Percentiles rank a stretch among this genome's conserved stretches.
phyloP scores from a whole-genome alignment of 2,329 filamentous ascomycete species.

The Colletotrichum sp. region DNA sequence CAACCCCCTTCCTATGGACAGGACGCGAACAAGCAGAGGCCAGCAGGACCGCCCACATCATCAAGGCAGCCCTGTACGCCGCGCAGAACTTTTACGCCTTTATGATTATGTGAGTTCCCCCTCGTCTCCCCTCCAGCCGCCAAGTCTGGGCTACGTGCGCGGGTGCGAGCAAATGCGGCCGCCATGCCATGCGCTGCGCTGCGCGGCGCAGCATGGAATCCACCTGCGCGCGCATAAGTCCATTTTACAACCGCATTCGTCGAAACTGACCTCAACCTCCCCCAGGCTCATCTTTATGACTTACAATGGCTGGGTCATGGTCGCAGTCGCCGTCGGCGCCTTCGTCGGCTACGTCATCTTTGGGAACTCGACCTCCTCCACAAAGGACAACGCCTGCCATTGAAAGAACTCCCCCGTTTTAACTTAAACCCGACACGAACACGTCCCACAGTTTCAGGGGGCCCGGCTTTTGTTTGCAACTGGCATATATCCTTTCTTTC shows the following conservation, averaged over 20 bases:
- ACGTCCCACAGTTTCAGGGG: not conserved
- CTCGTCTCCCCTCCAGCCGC: no score
- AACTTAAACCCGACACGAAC: not conserved
- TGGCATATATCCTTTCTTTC: not conserved
- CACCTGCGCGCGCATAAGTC: not conserved
- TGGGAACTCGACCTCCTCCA: constrained; percentile 70
- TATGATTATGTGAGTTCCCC: constrained; percentile 89
- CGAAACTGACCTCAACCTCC: not conserved
- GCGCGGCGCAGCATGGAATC: not conserved
- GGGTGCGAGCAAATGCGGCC: not conserved
- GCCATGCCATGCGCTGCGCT: not conserved
- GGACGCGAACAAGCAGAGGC: constrained; percentile 70
- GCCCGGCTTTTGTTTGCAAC: not conserved
- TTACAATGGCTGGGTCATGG: constrained; percentile 99
- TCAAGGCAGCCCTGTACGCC: constrained; percentile 86
- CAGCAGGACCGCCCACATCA: constrained; percentile 73
- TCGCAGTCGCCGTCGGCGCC: constrained; percentile 85
- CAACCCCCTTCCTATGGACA: constrained; percentile 69
- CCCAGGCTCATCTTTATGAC: constrained; percentile 97
- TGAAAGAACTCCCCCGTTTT: constrained; percentile 45
- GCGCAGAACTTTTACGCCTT: constrained; percentile 98
- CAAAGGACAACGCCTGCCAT: constrained; percentile 92
- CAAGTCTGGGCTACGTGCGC: not conserved
- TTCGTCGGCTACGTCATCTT: constrained; percentile 89
- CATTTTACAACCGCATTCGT: not conserved